Evolutionary conservation across 805 yeast species (phyloP), one percentile per base, ranked within the genome.

Genomic region (Metschnikowia peoriensis): DNA sequence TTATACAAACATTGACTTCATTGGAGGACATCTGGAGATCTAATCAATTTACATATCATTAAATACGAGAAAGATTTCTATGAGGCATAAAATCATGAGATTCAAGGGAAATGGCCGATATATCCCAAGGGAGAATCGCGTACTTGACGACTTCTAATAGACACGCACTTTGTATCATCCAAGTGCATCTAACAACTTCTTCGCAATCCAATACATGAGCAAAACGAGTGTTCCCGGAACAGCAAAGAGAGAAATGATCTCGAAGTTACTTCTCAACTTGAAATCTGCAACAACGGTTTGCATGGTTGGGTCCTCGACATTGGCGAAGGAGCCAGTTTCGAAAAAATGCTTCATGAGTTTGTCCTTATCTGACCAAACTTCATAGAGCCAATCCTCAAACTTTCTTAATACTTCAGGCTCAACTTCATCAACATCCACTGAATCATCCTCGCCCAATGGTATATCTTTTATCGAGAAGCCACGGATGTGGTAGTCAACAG

Each of bases 351-450:
- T 84, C 82, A 94, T 75, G 46, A 86, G 66, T 45, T 67, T 70
- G 68, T 94, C 98, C 67, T 94, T 94, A 57, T 82, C 85, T 16
- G 71, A 63, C 98, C 98, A 94, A 10, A 81, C 70, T 2, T 77
- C 68, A 54, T 75, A 77, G 44, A 94, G 68, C 99, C 99, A 94
- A 27, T 78, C 69, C 49, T 84, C 88, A 63, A 94, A 91, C 41
- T 59, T 63, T 46, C 68, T 60, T 61, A 78, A 67, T 52, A 78
- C 79, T 34, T 66, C 66, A n/a, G 74, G 75, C 9, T 55, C 61
- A 32, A 72, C 71, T 7, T 76, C 72, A 47, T 80, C 80, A 45
- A 78, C 76, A 28, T 79, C 77, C 59, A 72, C 70, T 6, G 58
- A 61, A 7, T 61, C 63, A 55, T 57, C 72, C 28, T 50, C 54